Evolutionary conservation across 2,329 filamentous ascomycete species (phyloP), one percentile per base, ranked within the genome.

Genomic region (Fonsecaea pugnacius): DNA sequence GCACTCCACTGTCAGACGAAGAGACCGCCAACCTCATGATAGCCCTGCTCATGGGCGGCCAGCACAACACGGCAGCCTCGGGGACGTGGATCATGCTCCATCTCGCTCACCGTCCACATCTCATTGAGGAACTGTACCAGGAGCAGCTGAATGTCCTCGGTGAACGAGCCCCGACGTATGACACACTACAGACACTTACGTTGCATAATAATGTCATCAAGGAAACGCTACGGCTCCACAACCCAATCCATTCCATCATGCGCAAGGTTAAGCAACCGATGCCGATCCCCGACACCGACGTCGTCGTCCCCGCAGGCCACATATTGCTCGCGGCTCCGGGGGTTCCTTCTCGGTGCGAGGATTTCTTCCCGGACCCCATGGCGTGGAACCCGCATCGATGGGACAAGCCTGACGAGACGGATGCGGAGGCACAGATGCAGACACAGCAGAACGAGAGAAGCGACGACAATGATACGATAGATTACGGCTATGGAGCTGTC

Each of bases 21-120:
- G 91, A 96, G 77, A 85, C 96, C 64, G 91, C 92, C 24, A 90
- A 95, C 79, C 94, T 96, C 86, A 94, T 96, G 91, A 96, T 96
- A 77, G 91, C 91, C 5, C 84, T 96, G 24, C 86, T 96, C 67
- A 96, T 96, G 91, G 92, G 91, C 64, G 92, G 92, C 62, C 92
- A 96, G 76, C 92, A 96, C 80, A 94, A 90, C 1, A 94, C 91
- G 1, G 91, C 91, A 3, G 92, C 91, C 21, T 93, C 91, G 43
- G 89, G 87, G 72, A 86, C 91, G 43, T 96, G 92, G 91, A 92
- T 96, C 72, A 84, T 95, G 76, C 84, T 96, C 46, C 89, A 89
- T 69, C 86, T 96, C 40, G 91, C 92, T 30, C 85, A 89, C 65
- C 84, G 89, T 72, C 91, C 92, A 12, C 83, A 92, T n/a, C 86